A percentile compares a stretch with the other conserved stretches of the same genome.
Evolutionary conservation across 208 protist species (phyloP).

Genomic region (Crithidia expoeki): DNA sequence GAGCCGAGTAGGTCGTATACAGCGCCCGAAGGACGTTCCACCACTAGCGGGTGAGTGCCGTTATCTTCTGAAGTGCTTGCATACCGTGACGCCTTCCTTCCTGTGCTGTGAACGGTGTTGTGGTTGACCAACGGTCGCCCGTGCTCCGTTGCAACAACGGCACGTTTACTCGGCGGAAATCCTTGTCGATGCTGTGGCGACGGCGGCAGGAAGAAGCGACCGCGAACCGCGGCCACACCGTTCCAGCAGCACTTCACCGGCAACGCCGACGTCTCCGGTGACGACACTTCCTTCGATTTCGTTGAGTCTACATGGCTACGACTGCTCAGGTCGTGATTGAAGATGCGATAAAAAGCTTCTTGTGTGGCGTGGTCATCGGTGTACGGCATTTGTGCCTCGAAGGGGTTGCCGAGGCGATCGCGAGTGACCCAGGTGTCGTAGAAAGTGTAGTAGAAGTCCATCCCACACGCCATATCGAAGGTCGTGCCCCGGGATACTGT

Average conservation of each 20-base stretch:
- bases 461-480: slow-evolving; percentile 86
- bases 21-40: slow-evolving; percentile 22
- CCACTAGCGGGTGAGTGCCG: not conserved
- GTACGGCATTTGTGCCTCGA: slow-evolving; percentile 56
- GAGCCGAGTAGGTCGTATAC: slow-evolving; percentile 34
- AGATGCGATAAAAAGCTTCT: slow-evolving; percentile 42
- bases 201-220: slow-evolving; percentile 52
- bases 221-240: slow-evolving; percentile 72
- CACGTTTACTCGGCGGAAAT: not conserved
- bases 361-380: slow-evolving; percentile 48
- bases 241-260: slow-evolving; percentile 88
- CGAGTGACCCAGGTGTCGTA: slow-evolving; percentile 80
- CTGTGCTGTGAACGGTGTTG: not conserved
- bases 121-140: not conserved
- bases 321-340: slow-evolving; percentile 7
- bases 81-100: not conserved
- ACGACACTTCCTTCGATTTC: no score
- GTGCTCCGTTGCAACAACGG: not conserved
- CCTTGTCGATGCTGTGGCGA: slow-evolving; percentile 12
- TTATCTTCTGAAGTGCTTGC: no score
- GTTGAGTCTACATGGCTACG: no score
- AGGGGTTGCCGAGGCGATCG: slow-evolving; percentile 43
- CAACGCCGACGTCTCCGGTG: slow-evolving; percentile 20
- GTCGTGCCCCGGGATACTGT: slow-evolving; percentile 18
- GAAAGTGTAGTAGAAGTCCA: slow-evolving; percentile 82